Evolutionary conservation across 1,284 basidiomycete genomes (phyloP), one percentile per base, ranked within the genome.

Genomic region (Sporisorium iseilematis-ciliati): DNA sequence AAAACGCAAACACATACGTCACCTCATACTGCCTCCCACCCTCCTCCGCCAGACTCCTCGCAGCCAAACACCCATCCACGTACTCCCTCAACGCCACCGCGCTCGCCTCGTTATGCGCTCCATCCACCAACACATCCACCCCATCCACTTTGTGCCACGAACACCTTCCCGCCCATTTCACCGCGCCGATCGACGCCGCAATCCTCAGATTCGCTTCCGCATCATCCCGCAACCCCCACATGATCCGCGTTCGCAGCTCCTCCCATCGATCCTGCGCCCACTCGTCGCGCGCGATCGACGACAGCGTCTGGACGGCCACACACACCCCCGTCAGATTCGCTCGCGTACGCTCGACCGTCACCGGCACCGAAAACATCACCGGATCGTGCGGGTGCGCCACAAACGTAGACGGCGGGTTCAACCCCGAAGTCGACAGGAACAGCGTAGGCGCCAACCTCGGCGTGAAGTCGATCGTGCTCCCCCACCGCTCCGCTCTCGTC

Each of bases 51-150:
- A 51, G 38, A 10, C 53, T 51, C 3, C 62, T 58, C 8, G 65
- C 55, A 11, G 66, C 40, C 3, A 82, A 35, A 55, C 76, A 82
- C 14, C 29, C 21, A 21, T 89, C 87, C 62, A 98, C 86, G 84
- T 95, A 98, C 6, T 87, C 83, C 1, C 90, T 88, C 8, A 99
- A 89, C 0, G 90, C 90, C 20, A 84, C 75, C 0, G 94, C 89
- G 0, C 94, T 95, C 6, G 92, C 91, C n/a, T 90, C 87, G 82
- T 99, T 99, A 85, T 99, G 97, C 0, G 97, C 96, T 4, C 97
- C 97, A 82, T 99, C 97, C 2, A 92, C 91, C 7, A 99, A 88
- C 45, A 77, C 55, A 4, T 70, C 54, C 1, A 3, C 7, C 3
- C 57, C 56, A 4, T 43, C 62, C 14, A 72, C 11, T 0, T 85